These are phyloP conservation scores for Naganishia albida DNA, from an alignment of 1,284 basidiomycete genomes.

Conservation along the genomic window DNA sequence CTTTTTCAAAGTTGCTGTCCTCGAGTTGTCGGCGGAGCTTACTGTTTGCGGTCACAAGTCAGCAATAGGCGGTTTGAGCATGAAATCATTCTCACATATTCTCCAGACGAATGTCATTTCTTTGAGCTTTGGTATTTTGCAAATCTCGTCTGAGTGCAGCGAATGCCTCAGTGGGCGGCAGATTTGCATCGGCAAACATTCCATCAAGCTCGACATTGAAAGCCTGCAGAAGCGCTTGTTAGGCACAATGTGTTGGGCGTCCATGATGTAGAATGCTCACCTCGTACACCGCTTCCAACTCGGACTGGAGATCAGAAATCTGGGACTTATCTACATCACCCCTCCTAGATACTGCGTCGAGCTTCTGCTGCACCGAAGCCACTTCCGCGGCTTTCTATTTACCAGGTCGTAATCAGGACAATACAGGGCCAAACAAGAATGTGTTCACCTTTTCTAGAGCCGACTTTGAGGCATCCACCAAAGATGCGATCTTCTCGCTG, in stretches of 20 bases:
- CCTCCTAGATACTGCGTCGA: constrained; percentile 69
- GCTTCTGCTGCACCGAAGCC: constrained; percentile 59
- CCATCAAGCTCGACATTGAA: constrained; percentile 88
- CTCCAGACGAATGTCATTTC: constrained; percentile 70
- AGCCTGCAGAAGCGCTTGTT: constrained; percentile 58
- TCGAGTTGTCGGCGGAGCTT: constrained; percentile 69
- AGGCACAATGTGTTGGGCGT: neutral
- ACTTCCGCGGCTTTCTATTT: neutral
- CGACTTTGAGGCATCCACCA: neutral
- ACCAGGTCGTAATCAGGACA: neutral
- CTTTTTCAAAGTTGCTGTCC: constrained; percentile 70
- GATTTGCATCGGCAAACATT: constrained; percentile 77
- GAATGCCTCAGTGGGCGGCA: constrained; percentile 78
- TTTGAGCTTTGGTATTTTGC: constrained; percentile 68
- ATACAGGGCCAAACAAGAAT: neutral
- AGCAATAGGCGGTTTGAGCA: neutral
- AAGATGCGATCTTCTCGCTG: neutral
- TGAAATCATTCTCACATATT: constrained; percentile 65
- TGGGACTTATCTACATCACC: constrained; percentile 74
- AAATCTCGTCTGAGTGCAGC: constrained; percentile 70
- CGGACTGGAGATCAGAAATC: constrained; percentile 71
- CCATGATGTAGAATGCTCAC: constrained; percentile 57
- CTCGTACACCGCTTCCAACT: constrained; percentile 88
- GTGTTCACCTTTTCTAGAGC: constrained; percentile 19
- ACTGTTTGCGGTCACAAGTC: constrained; percentile 52